phyloP scores from a whole-genome alignment of 805 yeast species.

The Vanderwaltozyma polyspora region DNA sequence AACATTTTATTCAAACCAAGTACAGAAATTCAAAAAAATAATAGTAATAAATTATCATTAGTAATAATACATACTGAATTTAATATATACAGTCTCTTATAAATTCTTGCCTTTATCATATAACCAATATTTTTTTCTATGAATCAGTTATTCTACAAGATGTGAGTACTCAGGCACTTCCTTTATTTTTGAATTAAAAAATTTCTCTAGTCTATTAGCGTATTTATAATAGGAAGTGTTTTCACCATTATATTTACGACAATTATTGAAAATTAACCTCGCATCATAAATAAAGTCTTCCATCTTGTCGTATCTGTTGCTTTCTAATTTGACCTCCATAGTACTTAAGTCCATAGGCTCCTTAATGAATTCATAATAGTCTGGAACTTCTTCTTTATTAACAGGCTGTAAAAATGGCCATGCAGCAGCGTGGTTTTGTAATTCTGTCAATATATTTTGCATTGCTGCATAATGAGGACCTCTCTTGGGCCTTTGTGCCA shows the following conservation, averaged over 20 bases:
- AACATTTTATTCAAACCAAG: too few species aligned
- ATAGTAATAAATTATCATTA: slow-evolving; percentile 1
- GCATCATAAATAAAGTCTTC: slow-evolving; percentile 89
- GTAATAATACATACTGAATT: background rate
- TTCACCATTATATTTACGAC: slow-evolving; percentile 87
- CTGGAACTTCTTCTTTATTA: slow-evolving; percentile 86
- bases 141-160: slow-evolving; percentile 44
- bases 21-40: background rate
- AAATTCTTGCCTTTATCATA: too few species aligned
- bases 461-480: slow-evolving; percentile 91
- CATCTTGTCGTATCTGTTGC: slow-evolving; percentile 81
- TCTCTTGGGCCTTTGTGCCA: slow-evolving; percentile 88
- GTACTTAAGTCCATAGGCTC: slow-evolving; percentile 97
- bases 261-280: slow-evolving; percentile 75
- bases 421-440: slow-evolving; percentile 90
- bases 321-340: slow-evolving; percentile 87
- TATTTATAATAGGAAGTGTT: slow-evolving; percentile 90
- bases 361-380: slow-evolving; percentile 88
- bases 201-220: slow-evolving; percentile 88
- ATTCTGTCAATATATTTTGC: slow-evolving; percentile 77
- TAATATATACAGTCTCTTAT: too few species aligned
- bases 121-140: background rate
- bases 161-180: slow-evolving; percentile 91
- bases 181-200: slow-evolving; percentile 66
- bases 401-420: slow-evolving; percentile 98